Evolutionary conservation across 1,139 yeast genomes (phyloP), one percentile per base, ranked within the genome.

Genomic region (Candida neerlandica): DNA sequence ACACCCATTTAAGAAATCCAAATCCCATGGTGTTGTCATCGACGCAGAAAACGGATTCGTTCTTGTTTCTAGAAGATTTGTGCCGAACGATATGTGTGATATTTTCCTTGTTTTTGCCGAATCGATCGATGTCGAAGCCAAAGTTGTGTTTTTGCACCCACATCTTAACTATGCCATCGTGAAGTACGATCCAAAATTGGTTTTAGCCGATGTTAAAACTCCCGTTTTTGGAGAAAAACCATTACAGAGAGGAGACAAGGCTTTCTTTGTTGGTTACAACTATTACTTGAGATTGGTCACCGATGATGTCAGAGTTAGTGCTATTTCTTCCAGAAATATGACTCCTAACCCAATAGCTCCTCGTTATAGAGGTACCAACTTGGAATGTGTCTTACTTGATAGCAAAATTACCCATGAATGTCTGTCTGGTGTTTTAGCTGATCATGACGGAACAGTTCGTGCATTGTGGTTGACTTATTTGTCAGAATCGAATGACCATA

Each of bases 41-140:
- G 96, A 91, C 66, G 86, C 96, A 6, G 80, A 73, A 46, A 80
- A 81, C 55, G 98, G 97, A 1, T 85, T 83, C 55, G 91, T 89
- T 4, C 70, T 91, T 44, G 91, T 88, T 2, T 86, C 96, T 1
- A 77, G 97, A 56, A 77, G 85, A 52, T 77, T 81, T 50, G 89
- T 91, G 15, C 96, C 97, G 3, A 96, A 90, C 67, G 96, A 89
- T 59, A 77, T 92, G 66, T 77, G 90, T 58, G 96, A 91, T 65
- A 78, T 90, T 19, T 77, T 83, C 47, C 78, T 92, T 26, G 84
- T 92, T 2, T 83, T 92, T 63, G 96, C 97, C 4, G 97, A 91
- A 56, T 86, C 96, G 1, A 81, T 89, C 18, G 84, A 86, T 57
- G 80, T 91, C 18, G 91, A 96, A 0, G 97, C 87, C 0, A 77